Base-by-base conservation (phyloP, 2,329 filamentous ascomycete genomes). In the Triangularia setosa region DNA sequence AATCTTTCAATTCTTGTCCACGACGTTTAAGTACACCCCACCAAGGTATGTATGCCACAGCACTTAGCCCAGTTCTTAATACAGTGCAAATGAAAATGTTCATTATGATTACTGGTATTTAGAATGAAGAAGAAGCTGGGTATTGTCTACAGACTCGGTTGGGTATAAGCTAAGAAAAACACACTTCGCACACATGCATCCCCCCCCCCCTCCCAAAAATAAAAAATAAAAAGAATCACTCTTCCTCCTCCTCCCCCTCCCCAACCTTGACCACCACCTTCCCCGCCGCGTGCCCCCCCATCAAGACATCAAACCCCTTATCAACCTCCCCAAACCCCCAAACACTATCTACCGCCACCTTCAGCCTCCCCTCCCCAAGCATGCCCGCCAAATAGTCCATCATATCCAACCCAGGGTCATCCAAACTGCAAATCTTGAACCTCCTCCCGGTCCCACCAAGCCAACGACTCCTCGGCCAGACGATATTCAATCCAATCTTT, bases 221-320 rank as follows among this genome's bases (percentile, higher is more conserved):
- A n/a, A n/a, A n/a, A n/a, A n/a, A n/a, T n/a, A n/a, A n/a, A n/a
- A n/a, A n/a, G n/a, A n/a, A n/a, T n/a, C n/a, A n/a, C n/a, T n/a
- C n/a, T n/a, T n/a, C n/a, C 30, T 33, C 5, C 40, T 48, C 40
- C 6, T 23, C 40, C 25, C 24, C 21, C 28, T 62, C 65, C 3
- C 61, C 64, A 8, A 76, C 68, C 58, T 67, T 69, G 53, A 77
- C 66, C 25, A 77, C 60, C 2, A 77, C 71, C 70, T 77, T 77
- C 7, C 75, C 74, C 11, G 68, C 70, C 3, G 75, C 70, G 16
- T 70, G 69, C 56, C 73, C 75, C 8, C 70, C 73, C 14, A 67
- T 64, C 30, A 75, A 61, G 28, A 71, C 70, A 61, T 75, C 74
- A 28, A 73, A 73, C 0, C 73, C 75, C 59, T 70, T 62, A 2